These are phyloP conservation scores for Hericium rajendrae DNA, from an alignment of 768 basidiomycete species.

Conservation along the genomic window DNA sequence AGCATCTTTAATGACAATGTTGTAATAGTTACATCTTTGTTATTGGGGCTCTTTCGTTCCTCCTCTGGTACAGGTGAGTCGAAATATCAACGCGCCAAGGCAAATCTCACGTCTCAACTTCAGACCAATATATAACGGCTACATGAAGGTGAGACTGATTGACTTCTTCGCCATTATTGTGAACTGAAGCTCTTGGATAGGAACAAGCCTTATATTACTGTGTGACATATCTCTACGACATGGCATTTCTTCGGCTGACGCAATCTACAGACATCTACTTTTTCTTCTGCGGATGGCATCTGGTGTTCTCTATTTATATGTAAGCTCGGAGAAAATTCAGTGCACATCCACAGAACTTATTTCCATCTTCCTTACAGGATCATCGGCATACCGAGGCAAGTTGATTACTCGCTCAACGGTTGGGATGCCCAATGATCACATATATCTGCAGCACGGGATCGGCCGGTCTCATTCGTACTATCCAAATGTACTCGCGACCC, in stretches of 20 bases:
- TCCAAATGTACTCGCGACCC: constrained; percentile 64
- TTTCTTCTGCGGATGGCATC: constrained; percentile 92
- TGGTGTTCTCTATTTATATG: constrained; percentile 90
- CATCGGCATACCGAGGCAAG: constrained; percentile 82
- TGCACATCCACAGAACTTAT: too few relatives aligned
- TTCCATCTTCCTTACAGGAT: constrained; percentile 41
- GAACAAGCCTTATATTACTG: constrained; percentile 93
- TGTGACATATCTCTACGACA: constrained; percentile 27
- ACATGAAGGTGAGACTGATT: constrained; percentile 69
- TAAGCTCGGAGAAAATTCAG: constrained; percentile 25
- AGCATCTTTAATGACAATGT: constrained; percentile 13
- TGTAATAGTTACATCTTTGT: constrained; percentile 62
- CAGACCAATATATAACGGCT: constrained; percentile 94
- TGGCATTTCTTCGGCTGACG: constrained; percentile 19
- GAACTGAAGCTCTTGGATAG: constrained; percentile 31
- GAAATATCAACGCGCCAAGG: too few relatives aligned
- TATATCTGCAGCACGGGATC: constrained; percentile 67
- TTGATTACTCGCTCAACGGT: background rate
- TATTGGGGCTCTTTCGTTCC: constrained; percentile 72
- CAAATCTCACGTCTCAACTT: too few relatives aligned
- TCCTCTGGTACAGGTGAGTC: constrained; percentile 88
- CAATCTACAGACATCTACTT: constrained; percentile 77
- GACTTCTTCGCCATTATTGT: constrained; percentile 6
- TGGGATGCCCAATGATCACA: background rate
- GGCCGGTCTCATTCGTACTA: constrained; percentile 90